Conservation (phyloP, 305 asterid genomes). For the Fraxinus greggii region DNA sequence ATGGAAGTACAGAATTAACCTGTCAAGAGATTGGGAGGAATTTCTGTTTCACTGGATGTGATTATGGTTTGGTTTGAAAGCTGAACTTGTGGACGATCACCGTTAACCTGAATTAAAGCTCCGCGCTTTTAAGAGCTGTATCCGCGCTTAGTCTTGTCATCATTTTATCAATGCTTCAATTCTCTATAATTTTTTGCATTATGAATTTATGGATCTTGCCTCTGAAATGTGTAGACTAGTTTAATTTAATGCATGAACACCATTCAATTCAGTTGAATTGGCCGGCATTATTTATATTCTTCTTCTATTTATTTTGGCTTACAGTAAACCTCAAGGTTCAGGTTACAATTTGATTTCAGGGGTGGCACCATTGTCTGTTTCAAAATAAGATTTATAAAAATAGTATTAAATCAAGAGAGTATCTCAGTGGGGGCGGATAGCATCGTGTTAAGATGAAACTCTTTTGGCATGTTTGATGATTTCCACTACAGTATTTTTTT, state of each 20-base stretch:
- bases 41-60: constrained; percentile 30
- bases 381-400: not conserved
- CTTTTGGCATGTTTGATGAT: not conserved
- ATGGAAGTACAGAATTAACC: constrained; percentile 61
- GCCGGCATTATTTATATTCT: not conserved
- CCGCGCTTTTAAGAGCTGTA: constrained; percentile 14
- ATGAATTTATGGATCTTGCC: not conserved
- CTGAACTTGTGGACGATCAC: not conserved
- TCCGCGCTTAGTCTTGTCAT: not conserved
- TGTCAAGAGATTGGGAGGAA: constrained; percentile 42
- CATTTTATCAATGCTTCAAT: not conserved
- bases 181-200: not conserved
- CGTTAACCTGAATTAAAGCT: constrained; percentile 2
- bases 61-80: not conserved
- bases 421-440: not conserved
- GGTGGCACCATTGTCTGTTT: not conserved
- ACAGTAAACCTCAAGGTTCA: not conserved
- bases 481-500: no score
- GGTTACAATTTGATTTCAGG: not conserved
- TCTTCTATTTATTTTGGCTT: not conserved
- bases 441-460: not conserved
- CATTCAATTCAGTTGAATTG: not conserved
- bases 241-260: not conserved
- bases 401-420: not conserved
- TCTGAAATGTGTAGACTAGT: not conserved